Evolutionary conservation across 208 protist genomes (phyloP).

Genomic region (Leptomonas pyrrhocoris): DNA sequence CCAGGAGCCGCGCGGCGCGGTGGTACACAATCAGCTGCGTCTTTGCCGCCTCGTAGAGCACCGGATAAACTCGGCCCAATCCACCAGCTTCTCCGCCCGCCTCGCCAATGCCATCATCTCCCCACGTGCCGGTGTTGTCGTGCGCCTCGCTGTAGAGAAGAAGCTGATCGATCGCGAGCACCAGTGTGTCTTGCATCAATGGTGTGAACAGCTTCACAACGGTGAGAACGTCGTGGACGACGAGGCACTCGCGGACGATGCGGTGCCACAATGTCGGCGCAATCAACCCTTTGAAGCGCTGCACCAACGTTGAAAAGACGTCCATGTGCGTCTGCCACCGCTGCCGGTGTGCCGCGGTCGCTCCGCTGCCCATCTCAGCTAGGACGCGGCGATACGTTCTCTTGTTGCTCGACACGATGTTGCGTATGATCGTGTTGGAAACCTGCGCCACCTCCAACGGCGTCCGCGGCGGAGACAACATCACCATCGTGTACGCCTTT

Average conservation of each 20-base stretch:
- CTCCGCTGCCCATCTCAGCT: background rate
- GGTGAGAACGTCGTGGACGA: background rate
- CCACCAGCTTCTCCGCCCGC: background rate
- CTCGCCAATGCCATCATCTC: background rate
- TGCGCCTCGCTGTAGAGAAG: constrained; percentile 29
- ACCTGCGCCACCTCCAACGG: background rate
- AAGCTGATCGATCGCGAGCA: constrained; percentile 1
- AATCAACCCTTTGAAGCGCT: constrained; percentile 19
- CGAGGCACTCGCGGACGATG: background rate
- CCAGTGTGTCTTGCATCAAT: background rate
- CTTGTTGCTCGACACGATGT: background rate
- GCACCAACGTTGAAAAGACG: constrained; percentile 1
- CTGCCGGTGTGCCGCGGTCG: background rate
- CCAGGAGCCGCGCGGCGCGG: constrained; percentile 10
- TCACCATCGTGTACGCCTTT: background rate
- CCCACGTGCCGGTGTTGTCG: constrained; percentile 32
- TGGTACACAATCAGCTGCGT: constrained; percentile 8
- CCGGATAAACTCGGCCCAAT: background rate
- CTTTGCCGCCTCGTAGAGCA: background rate
- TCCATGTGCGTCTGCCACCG: constrained; percentile 23
- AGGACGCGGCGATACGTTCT: background rate
- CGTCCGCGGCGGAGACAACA: background rate
- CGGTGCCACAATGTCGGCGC: constrained; percentile 30
- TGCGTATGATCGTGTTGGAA: background rate
- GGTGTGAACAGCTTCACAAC: background rate